A percentile compares a stretch with the other conserved stretches of the same genome.
Conservation (phyloP, 2,329 filamentous ascomycete species). For the Emergomyces orientalis region DNA sequence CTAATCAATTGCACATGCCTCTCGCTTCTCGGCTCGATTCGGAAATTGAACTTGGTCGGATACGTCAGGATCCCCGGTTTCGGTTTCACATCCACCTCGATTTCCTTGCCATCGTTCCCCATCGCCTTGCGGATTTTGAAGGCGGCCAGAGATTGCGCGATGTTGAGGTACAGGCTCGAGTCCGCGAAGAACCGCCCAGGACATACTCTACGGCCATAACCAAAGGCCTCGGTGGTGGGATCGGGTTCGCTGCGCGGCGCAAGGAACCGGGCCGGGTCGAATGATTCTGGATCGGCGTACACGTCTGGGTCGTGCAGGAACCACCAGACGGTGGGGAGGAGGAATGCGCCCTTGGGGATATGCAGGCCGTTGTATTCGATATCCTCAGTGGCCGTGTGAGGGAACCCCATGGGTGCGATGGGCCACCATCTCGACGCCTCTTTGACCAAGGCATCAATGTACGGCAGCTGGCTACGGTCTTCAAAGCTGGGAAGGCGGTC, state of each 20-base stretch:
- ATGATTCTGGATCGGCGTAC: constrained; percentile 31
- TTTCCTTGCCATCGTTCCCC: constrained; percentile 28
- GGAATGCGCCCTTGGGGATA: constrained; percentile 30
- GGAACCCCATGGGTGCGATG: constrained; percentile 26
- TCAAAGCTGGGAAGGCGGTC: constrained; percentile 27
- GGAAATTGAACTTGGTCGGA: constrained; percentile 28
- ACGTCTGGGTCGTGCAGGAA: constrained; percentile 32
- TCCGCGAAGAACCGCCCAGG: constrained; percentile 37
- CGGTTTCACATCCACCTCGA: constrained; percentile 31
- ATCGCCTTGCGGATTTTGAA: constrained; percentile 37
- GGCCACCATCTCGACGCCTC: constrained; percentile 32
- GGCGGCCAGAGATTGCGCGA: constrained; percentile 39
- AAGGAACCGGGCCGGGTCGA: constrained; percentile 39
- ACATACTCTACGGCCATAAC: constrained; percentile 37
- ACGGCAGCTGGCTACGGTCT: constrained; percentile 32
- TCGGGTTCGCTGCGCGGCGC: constrained; percentile 27
- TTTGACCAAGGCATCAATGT: constrained; percentile 32
- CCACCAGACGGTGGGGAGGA: constrained; percentile 33
- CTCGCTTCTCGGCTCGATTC: constrained; percentile 29
- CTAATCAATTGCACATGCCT: constrained; percentile 27
- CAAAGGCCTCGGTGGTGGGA: constrained; percentile 28
- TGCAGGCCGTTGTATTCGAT: constrained; percentile 20
- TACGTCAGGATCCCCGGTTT: constrained; percentile 29
- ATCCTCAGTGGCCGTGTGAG: constrained; percentile 23
- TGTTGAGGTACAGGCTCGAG: constrained; percentile 32